Percentiles rank a stretch among this genome's conserved stretches.
Evolutionary conservation across 768 basidiomycete genomes (phyloP).

Genomic region (Mycena leptocephala): DNA sequence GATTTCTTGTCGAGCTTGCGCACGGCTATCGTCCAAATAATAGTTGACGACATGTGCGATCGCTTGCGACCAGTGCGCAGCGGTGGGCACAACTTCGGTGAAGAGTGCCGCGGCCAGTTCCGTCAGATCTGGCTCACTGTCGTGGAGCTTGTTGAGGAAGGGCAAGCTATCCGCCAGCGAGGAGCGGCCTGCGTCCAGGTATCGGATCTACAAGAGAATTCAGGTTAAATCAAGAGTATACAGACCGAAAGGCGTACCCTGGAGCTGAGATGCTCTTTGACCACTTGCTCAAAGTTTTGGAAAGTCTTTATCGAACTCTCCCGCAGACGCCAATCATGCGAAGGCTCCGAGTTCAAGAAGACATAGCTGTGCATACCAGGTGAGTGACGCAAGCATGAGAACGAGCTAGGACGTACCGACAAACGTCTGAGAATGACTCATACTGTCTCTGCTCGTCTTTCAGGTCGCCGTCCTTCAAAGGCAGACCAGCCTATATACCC

Average conservation of each 20-base stretch:
- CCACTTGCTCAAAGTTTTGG: constrained; percentile 45
- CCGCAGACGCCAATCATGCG: constrained; percentile 64
- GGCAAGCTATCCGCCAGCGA: constrained; percentile 39
- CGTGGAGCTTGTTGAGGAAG: constrained; percentile 51
- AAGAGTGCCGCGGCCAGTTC: constrained; percentile 68
- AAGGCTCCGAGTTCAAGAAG: constrained; percentile 61
- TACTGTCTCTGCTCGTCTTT: constrained; percentile 59
- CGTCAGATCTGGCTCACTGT: constrained; percentile 38
- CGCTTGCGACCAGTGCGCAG: constrained; percentile 69
- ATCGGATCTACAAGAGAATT: constrained; percentile 6
- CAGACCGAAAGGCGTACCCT: constrained; percentile 36
- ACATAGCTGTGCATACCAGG: constrained; percentile 54
- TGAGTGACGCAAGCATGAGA: not conserved
- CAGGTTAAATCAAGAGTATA: not conserved
- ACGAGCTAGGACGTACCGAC: constrained; percentile 53
- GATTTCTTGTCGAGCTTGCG: constrained; percentile 57
- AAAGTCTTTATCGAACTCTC: constrained; percentile 55
- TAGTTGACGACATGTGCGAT: constrained; percentile 73
- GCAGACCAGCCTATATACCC: constrained; percentile 58
- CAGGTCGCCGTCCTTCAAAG: constrained; percentile 52
- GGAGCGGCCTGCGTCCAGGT: constrained; percentile 23
- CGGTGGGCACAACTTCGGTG: constrained; percentile 69
- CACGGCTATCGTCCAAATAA: constrained; percentile 63
- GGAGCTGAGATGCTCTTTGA: constrained; percentile 49
- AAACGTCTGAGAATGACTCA: constrained; percentile 63